Conservation (phyloP, 495 filamentous ascomycete species). For the Penicillium arizonense region DNA sequence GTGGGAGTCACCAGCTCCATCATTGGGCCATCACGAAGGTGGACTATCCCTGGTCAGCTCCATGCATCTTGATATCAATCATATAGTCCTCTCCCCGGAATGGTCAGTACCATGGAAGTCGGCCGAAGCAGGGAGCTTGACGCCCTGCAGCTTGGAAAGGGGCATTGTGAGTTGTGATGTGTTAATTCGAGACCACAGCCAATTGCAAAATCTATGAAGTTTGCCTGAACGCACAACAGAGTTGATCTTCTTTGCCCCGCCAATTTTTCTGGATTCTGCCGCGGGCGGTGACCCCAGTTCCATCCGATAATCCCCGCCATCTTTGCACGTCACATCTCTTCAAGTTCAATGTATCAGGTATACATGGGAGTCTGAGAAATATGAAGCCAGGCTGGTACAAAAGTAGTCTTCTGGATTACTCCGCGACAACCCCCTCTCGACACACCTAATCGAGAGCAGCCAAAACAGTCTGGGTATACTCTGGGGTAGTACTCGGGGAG, state of each 20-base stretch:
- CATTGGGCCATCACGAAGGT: conserved; percentile 77
- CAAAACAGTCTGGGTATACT: background rate
- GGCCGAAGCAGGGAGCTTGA: conserved; percentile 68
- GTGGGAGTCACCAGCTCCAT: conserved; percentile 79
- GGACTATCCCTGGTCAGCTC: conserved; percentile 35
- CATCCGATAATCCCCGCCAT: conserved; percentile 3
- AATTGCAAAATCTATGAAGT: background rate
- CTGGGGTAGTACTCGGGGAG: conserved; percentile 1
- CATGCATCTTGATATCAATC: background rate
- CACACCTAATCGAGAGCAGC: too few relatives aligned
- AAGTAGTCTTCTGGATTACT: background rate
- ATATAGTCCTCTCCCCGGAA: conserved; percentile 27
- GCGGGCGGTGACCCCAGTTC: conserved; percentile 8
- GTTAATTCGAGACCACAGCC: background rate
- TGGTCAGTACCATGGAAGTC: conserved; percentile 60
- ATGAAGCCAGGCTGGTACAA: background rate
- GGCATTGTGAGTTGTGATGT: conserved; percentile 26
- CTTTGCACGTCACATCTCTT: background rate
- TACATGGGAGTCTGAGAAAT: too few relatives aligned
- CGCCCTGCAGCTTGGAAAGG: conserved; percentile 39
- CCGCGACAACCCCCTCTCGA: too few relatives aligned
- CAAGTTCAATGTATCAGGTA: background rate
- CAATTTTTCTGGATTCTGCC: conserved; percentile 11
- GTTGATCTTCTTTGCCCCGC: conserved; percentile 15
- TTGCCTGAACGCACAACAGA: background rate